Base-by-base conservation (phyloP, 805 yeast genomes). In the Blastobotrys americana region DNA sequence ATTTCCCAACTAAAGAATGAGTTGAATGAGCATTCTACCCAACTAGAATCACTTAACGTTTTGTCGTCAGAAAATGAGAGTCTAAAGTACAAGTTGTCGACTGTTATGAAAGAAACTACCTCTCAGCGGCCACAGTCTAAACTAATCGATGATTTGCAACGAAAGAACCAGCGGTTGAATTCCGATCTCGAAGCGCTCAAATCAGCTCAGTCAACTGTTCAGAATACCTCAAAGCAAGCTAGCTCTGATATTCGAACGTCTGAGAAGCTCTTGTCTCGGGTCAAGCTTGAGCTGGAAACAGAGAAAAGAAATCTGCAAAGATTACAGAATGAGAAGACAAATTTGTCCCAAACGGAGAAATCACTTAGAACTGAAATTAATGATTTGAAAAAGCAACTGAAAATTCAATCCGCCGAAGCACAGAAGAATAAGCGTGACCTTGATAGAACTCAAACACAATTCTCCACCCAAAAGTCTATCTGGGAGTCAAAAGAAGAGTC, bases 401-500 rank as follows among this genome's bases (percentile, higher is more conserved):
- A 43, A n/a, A 38, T 40, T 10, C 46, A 46, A 39, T 35, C 34
- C 9, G 20, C 37, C 5, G 36, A 27, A 5, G 34, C 31, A 3
- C 49, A 48, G 13, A 42, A 51, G 31, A 41, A 37, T n/a, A 17
- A 18, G 4, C 31, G 46, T 9, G 55, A 51, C 20, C 28, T 36
- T 8, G 50, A 47, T 10, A 35, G 43, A 25, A 27, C 25, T 15
- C 36, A 34, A 25, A 4, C 35, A 5, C 45, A 43, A 23, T 37
- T 27, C 18, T 25, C 34, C 5, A 45, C 48, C 21, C 48, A 49
- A 25, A 50, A 50, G 38, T 25, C 44, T 2, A 47, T 38, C 5
- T 31, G 45, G 18, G 53, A 50, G 28, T 19, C 49, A 5, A 51
- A 50, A 28, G 8, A 46, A 8, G 55, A 51, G 13, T 22, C 36